Evolutionary conservation across 2,329 filamentous ascomycete genomes (phyloP), one percentile per base, ranked within the genome.

Genomic region (Phaeoacremonium minimum): DNA sequence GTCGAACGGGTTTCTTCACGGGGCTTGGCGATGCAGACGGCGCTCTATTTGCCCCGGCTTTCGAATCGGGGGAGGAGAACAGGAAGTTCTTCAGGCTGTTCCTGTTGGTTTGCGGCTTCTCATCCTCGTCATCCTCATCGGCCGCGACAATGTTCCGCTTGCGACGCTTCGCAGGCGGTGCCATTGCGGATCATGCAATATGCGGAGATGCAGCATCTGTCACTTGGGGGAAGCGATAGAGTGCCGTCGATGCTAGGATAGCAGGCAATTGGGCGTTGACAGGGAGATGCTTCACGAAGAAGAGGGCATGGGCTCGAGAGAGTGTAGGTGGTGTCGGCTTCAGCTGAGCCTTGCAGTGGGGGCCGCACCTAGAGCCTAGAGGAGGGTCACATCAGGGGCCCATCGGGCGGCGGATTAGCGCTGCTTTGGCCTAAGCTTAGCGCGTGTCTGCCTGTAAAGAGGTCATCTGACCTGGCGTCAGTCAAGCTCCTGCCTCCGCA

Each of bases 161-260:
- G 48, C 71, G 73, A 56, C 77, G 72, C 62, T 77, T 77, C 54
- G 73, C 63, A 44, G 72, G 68, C 59, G 74, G 73, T 51, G 72
- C 71, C 75, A 80, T 80, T 46, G 50, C 53, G 45, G 43, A 41
- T 36, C 45, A 42, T 40, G 57, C 36, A 48, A 74, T 74, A 70
- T 63, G 14, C 31, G n/a, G 13, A 19, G 32, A 15, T 26, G 28
- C 33, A 38, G 42, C 42, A 44, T 42, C 36, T 39, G 42, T 30
- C 35, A 33, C n/a, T n/a, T n/a, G n/a, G n/a, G n/a, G n/a, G n/a
- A n/a, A n/a, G 22, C 22, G 22, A 26, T 9, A 9, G n/a, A 26
- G 22, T 9, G 22, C 22, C n/a, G 22, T 26, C 22, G 9, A n/a
- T 26, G 22, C n/a, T 9, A 9, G 9, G 22, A 26, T n/a, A n/a